Conservation (phyloP, 805 yeast species). For the Ogataea minuta region DNA sequence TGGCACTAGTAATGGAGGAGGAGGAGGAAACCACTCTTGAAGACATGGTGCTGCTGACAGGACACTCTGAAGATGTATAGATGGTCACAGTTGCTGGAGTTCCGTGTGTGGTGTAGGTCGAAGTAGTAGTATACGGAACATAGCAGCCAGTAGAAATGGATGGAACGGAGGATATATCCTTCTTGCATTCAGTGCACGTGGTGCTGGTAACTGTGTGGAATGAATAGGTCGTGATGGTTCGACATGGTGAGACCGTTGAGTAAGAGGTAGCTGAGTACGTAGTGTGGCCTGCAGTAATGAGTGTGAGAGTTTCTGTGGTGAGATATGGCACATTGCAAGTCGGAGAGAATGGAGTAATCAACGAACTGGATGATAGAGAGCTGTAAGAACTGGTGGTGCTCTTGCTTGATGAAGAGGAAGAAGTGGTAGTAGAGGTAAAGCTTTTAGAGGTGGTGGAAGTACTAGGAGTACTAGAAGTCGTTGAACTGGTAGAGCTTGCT, state of each 20-base stretch:
- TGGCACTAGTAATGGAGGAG: constrained; percentile 8
- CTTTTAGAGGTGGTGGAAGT: constrained; percentile 1
- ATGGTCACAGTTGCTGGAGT: too few relatives aligned
- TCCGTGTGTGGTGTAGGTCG: too few relatives aligned
- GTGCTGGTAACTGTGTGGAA: constrained; percentile 11
- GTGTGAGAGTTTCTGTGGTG: constrained; percentile 4
- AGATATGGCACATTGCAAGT: constrained; percentile 7
- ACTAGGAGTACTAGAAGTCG: not conserved
- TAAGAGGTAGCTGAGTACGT: constrained; percentile 5
- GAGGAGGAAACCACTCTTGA: not conserved
- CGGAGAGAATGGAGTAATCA: constrained; percentile 1
- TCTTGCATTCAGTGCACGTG: constrained; percentile 9
- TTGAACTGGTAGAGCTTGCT: constrained; percentile 5
- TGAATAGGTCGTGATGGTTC: constrained; percentile 5
- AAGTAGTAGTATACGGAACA: not conserved
- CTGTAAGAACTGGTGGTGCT: constrained; percentile 2
- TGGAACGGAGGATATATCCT: constrained; percentile 1
- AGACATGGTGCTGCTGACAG: too few relatives aligned
- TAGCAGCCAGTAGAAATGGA: not conserved
- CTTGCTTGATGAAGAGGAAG: constrained; percentile 8
- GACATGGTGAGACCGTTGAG: constrained; percentile 12
- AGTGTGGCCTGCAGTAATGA: not conserved
- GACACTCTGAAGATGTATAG: too few relatives aligned
- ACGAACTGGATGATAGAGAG: too few relatives aligned
- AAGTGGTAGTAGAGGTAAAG: constrained; percentile 8